Percentiles rank a stretch among this genome's conserved stretches.
phyloP scores from a whole-genome alignment of 2,329 filamentous ascomycete genomes.

The Cucurbitaria berberidis region DNA sequence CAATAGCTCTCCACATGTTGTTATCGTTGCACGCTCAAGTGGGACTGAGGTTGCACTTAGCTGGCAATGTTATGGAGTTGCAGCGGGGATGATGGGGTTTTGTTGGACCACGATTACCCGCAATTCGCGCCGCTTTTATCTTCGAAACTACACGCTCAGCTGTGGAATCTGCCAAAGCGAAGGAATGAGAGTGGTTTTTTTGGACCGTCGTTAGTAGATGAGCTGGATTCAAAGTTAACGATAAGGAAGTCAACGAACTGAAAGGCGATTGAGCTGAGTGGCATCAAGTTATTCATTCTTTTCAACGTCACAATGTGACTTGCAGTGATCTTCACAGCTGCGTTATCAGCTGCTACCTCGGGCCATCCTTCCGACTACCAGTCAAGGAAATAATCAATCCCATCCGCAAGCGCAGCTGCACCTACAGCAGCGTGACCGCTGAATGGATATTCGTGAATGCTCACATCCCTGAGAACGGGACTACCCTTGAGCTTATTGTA shows the following conservation, averaged over 20 bases:
- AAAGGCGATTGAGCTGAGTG: too few relatives aligned
- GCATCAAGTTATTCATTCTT: not conserved
- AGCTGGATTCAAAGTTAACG: too few relatives aligned
- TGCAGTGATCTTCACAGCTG: too few relatives aligned
- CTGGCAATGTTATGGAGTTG: not conserved
- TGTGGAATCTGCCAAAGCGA: not conserved
- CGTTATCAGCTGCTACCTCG: not conserved
- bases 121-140: not conserved
- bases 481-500: constrained; percentile 31
- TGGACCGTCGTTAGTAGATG: too few relatives aligned
- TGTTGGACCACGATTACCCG: not conserved
- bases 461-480: constrained; percentile 31
- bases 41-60: not conserved
- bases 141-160: not conserved
- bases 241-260: too few relatives aligned
- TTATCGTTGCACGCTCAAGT: constrained; percentile 12
- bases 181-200: not conserved
- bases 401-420: constrained; percentile 35
- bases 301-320: too few relatives aligned
- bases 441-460: constrained; percentile 38
- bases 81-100: not conserved
- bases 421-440: constrained; percentile 43
- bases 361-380: constrained; percentile 19
- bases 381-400: constrained; percentile 44
- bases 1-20: constrained; percentile 20